phyloP scores from a whole-genome alignment of 1,139 yeast genomes.

The Groenewaldozyma auringiensis region DNA sequence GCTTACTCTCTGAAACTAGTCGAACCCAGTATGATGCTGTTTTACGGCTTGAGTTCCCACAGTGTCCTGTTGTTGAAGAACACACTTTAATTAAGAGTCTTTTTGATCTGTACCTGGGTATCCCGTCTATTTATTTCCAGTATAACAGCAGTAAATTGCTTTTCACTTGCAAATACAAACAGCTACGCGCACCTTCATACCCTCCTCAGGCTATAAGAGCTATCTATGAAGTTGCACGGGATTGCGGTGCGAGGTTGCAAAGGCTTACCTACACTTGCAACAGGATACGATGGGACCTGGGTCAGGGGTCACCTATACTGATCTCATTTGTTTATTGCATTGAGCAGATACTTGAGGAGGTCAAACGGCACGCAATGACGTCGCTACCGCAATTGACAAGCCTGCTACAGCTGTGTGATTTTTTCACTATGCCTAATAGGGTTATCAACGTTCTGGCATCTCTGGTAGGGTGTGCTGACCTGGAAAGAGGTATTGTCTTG shows the following conservation, averaged over 20 bases:
- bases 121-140: constrained; percentile 16
- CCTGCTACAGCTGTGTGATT: constrained; percentile 15
- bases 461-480: constrained; percentile 28
- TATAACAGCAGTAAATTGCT: constrained; percentile 15
- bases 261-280: constrained; percentile 22
- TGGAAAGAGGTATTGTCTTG: constrained; percentile 18
- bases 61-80: not conserved
- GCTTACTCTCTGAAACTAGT: constrained; percentile 8
- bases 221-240: constrained; percentile 16
- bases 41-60: not conserved
- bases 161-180: constrained; percentile 9
- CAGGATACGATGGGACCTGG: constrained; percentile 9
- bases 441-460: constrained; percentile 21
- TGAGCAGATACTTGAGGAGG: constrained; percentile 16
- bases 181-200: not conserved
- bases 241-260: constrained; percentile 23
- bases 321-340: constrained; percentile 26
- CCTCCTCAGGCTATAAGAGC: constrained; percentile 10
- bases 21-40: constrained; percentile 6
- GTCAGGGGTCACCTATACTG: constrained; percentile 15
- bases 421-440: constrained; percentile 15
- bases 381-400: constrained; percentile 12
- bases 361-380: constrained; percentile 20
- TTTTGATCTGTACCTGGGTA: constrained; percentile 16
- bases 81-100: constrained; percentile 13